Evolutionary conservation across 148 eudicot genomes (phyloP), one percentile per base, ranked within the genome.

Genomic region (Cornus kousa): DNA sequence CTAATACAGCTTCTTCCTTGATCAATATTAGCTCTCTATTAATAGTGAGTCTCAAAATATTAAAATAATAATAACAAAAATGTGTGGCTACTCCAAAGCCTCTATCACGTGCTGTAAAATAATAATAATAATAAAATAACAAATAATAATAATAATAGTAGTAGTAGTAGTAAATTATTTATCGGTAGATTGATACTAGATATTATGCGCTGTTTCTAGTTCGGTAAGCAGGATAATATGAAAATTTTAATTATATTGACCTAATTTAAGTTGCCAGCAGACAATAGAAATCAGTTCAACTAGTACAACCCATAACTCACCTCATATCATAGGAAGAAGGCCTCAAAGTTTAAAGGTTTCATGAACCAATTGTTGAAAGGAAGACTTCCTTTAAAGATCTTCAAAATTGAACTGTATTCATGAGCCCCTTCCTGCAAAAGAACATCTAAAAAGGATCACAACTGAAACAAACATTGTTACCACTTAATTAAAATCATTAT

Each of bases 291-390:
- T 43, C 40, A 46, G 28, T 50, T 48, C 9, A 80, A 40, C 64
- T 68, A 22, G n/a, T 67, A 33, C 9, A 32, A 31, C 22, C 19
- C 74, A 76, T 53, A 65, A 76, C 74, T 84, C 74, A 81, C 84
- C 83, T 82, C 78, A 53, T 23, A 71, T 74, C 37, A 78, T 66
- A 76, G 46, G 11, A 64, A 67, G 74, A 90, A 90, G 78, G 83
- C 85, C 84, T 94, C 97, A 62, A 90, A 87, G 71, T 89, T 88
- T 66, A 81, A 78, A 22, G 97, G 93, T 80, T 93, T 95, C 80
- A 71, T 70, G 76, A 86, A 91, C 98, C 98, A 93, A 77, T 86
- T 86, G 80, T 82, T 76, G 79, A 93, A 93, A 70, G 79, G 84
- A 22, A 89, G 82, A 80, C 88, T 93, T 72, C 74, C 94, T 85